Conservation (phyloP, 768 basidiomycete species). For the Amanita inopinata region DNA sequence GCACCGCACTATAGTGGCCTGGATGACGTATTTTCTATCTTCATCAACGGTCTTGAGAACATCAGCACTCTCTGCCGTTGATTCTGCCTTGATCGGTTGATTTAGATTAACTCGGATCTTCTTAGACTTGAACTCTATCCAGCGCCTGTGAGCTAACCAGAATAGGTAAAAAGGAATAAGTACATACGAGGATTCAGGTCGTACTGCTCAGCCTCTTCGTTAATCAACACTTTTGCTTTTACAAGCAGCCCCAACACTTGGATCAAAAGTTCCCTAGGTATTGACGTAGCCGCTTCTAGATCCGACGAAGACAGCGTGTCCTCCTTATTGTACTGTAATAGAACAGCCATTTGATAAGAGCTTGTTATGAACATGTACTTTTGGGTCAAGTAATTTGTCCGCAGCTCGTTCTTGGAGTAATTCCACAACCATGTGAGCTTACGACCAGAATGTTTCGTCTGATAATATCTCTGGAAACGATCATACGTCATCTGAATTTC, state of each 20-base stretch:
- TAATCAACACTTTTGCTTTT: slow-evolving; percentile 83
- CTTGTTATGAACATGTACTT: slow-evolving; percentile 96
- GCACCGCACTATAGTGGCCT: slow-evolving; percentile 84
- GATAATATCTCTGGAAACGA: slow-evolving; percentile 88
- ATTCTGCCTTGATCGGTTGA: slow-evolving; percentile 88
- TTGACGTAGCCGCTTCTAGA: slow-evolving; percentile 65
- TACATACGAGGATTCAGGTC: slow-evolving; percentile 75
- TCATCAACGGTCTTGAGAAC: slow-evolving; percentile 93
- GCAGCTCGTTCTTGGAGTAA: slow-evolving; percentile 92
- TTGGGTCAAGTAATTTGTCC: slow-evolving; percentile 86
- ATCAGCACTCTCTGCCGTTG: slow-evolving; percentile 81
- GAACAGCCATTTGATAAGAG: slow-evolving; percentile 91
- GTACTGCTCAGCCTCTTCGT: slow-evolving; percentile 82
- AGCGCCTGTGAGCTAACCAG: slow-evolving; percentile 18
- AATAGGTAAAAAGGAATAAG: slow-evolving; percentile 24
- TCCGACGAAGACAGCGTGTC: slow-evolving; percentile 81
- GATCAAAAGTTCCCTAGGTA: slow-evolving; percentile 70
- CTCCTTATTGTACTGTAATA: slow-evolving; percentile 87
- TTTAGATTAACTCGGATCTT: slow-evolving; percentile 91
- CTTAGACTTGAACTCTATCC: slow-evolving; percentile 78
- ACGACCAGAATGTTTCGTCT: slow-evolving; percentile 86
- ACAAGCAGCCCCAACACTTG: slow-evolving; percentile 67
- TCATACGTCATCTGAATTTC: slow-evolving; percentile 86
- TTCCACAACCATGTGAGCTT: slow-evolving; percentile 99
- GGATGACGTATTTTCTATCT: slow-evolving; percentile 93